Evolutionary conservation across 2,329 filamentous ascomycete genomes (phyloP).

Genomic region (Thielaviopsis euricoi): DNA sequence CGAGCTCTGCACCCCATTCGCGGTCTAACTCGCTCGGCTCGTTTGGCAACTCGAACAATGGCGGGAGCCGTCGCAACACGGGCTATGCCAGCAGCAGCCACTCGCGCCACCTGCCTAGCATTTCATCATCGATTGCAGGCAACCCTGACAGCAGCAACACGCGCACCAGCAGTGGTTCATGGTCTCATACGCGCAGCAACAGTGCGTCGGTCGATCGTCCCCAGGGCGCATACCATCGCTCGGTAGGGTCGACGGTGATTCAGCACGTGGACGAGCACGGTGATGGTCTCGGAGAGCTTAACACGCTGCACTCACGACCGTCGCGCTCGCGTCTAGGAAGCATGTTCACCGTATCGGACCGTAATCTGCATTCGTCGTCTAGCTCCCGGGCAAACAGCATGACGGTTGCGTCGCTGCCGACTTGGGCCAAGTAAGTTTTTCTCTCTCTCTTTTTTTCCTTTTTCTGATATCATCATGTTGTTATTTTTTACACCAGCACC

Average conservation of each 20-base stretch:
- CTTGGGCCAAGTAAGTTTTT: conserved; percentile 33
- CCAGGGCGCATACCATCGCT: conserved; percentile 25
- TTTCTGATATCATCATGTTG: background rate
- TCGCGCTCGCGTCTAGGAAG: conserved; percentile 35
- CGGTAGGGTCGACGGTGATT: conserved; percentile 18
- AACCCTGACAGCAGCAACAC: conserved; percentile 8
- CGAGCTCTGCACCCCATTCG: conserved; percentile 21
- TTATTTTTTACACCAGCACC: background rate
- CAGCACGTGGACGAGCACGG: conserved; percentile 47
- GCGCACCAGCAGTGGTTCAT: conserved; percentile 13
- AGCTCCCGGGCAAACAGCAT: conserved; percentile 33
- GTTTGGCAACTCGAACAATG: conserved; percentile 20
- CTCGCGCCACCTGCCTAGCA: conserved; percentile 39
- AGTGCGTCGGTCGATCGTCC: conserved; percentile 34
- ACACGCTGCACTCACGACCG: conserved; percentile 33
- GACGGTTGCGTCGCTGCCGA: conserved; percentile 28
- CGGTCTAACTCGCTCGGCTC: conserved; percentile 25
- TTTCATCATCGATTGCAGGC: conserved; percentile 35
- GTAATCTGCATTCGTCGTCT: conserved; percentile 33
- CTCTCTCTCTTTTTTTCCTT: background rate
- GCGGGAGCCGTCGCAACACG: conserved; percentile 20
- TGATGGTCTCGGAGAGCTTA: conserved; percentile 45
- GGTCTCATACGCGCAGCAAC: conserved; percentile 24
- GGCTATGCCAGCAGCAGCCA: conserved; percentile 33
- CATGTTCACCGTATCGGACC: conserved; percentile 34